Conservation (phyloP, 1,284 basidiomycete species). For the Leccinum griseonigrum region DNA sequence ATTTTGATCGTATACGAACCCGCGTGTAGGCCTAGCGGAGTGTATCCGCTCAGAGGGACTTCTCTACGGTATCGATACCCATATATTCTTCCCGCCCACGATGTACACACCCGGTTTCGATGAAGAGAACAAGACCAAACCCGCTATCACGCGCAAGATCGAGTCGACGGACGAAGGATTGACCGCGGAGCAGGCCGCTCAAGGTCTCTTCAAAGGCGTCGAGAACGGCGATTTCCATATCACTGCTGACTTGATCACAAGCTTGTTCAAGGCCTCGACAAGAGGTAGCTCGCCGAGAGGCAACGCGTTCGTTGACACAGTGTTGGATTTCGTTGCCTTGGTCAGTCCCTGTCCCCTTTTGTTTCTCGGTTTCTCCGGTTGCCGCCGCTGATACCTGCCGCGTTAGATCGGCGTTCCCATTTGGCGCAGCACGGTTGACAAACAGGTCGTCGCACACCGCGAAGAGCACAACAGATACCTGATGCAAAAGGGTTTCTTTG, state of each 20-base stretch:
- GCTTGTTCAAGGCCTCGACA: constrained; percentile 67
- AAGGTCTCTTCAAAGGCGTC: constrained; percentile 67
- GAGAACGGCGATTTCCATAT: constrained; percentile 76
- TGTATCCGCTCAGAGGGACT: constrained; percentile 80
- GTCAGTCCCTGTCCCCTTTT: constrained; percentile 9
- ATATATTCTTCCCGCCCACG: constrained; percentile 86
- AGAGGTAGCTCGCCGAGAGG: constrained; percentile 62
- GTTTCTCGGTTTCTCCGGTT: too few species aligned
- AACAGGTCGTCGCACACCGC: constrained; percentile 24
- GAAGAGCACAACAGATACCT: constrained; percentile 30
- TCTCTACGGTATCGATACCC: constrained; percentile 78
- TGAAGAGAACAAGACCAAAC: constrained; percentile 82
- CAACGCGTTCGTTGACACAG: constrained; percentile 20
- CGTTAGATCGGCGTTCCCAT: constrained; percentile 31
- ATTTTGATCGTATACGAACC: not conserved
- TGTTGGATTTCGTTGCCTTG: constrained; percentile 26
- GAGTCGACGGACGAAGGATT: constrained; percentile 76
- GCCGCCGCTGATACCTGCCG: not conserved
- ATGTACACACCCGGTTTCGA: constrained; percentile 83
- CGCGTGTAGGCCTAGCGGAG: constrained; percentile 74
- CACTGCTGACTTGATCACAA: constrained; percentile 66
- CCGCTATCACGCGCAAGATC: constrained; percentile 74
- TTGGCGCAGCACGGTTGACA: constrained; percentile 33
- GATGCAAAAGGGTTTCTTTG: constrained; percentile 27
- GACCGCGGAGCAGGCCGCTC: constrained; percentile 67